phyloP scores from a whole-genome alignment of 2,329 filamentous ascomycete genomes.

The Ceratocystis colombiana region DNA sequence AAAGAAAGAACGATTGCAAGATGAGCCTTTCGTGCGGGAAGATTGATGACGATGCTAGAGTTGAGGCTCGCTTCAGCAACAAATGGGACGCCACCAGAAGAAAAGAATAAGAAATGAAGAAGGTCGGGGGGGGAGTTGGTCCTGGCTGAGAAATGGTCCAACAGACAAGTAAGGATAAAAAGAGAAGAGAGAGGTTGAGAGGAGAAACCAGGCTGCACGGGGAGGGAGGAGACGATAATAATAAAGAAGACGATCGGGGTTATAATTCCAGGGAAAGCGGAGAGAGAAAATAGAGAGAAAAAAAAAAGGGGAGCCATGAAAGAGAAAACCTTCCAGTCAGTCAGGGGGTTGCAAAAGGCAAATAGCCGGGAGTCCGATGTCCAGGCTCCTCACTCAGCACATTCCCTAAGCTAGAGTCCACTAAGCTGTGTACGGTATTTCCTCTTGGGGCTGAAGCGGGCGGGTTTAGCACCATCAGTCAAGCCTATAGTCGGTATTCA shows the following conservation, averaged over 20 bases:
- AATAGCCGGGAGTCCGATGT: slow-evolving; percentile 3
- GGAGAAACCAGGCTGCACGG: not conserved
- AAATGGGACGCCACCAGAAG: not conserved
- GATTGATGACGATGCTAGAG: not conserved
- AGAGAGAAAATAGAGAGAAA: slow-evolving; percentile 7
- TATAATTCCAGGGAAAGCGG: slow-evolving; percentile 4
- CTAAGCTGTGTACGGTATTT: too few relatives aligned
- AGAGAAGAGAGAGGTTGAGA: not conserved
- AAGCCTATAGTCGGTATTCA: not conserved
- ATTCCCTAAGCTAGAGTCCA: not conserved
- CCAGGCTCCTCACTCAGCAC: not conserved
- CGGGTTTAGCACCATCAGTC: not conserved
- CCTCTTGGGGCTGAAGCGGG: not conserved
- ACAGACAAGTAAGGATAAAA: not conserved
- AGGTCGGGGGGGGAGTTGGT: not conserved
- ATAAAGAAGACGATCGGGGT: slow-evolving; percentile 7
- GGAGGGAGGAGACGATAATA: slow-evolving; percentile 8
- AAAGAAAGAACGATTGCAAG: not conserved
- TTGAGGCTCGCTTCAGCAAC: slow-evolving; percentile 2
- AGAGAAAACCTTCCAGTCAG: slow-evolving; percentile 12
- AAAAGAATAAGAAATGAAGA: not conserved
- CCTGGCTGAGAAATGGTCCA: not conserved
- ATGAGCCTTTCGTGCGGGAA: not conserved
- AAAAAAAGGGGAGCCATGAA: slow-evolving; percentile 12
- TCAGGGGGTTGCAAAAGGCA: not conserved